phyloP scores from a whole-genome alignment of 2,329 filamentous ascomycete species.

The Sporothrix schenckii region DNA sequence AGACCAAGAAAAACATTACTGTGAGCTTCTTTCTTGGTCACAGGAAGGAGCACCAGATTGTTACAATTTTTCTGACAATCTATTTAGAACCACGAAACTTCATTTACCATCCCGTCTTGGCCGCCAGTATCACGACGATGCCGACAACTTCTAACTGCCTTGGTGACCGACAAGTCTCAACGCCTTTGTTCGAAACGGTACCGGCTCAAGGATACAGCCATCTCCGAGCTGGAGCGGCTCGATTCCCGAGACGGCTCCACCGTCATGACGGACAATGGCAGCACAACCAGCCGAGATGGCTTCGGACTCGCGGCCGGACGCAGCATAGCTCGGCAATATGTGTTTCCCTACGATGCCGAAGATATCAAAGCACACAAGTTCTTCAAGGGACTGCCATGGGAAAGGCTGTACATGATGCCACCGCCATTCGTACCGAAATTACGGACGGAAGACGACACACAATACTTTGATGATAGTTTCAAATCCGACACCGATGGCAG shows the following conservation, averaged over 20 bases:
- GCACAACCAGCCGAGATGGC: not conserved
- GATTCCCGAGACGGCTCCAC: not conserved
- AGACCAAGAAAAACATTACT: slow-evolving; percentile 84
- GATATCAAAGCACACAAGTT: slow-evolving; percentile 90
- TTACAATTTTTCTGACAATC: not conserved
- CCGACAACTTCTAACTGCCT: slow-evolving; percentile 71
- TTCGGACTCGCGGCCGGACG: slow-evolving; percentile 31
- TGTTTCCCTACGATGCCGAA: slow-evolving; percentile 80
- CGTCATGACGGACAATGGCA: not conserved
- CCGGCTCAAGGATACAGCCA: slow-evolving; percentile 61
- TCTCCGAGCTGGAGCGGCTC: slow-evolving; percentile 30
- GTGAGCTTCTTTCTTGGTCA: slow-evolving; percentile 50
- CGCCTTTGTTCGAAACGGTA: slow-evolving; percentile 80
- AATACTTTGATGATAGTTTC: slow-evolving; percentile 85
- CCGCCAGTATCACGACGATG: slow-evolving; percentile 69
- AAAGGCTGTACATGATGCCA: slow-evolving; percentile 66
- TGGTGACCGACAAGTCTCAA: slow-evolving; percentile 73
- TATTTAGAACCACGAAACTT: slow-evolving; percentile 66
- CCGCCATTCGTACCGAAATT: slow-evolving; percentile 84
- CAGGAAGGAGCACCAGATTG: not conserved
- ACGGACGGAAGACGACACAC: slow-evolving; percentile 69
- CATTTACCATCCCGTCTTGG: slow-evolving; percentile 70
- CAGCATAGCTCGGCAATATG: slow-evolving; percentile 58
- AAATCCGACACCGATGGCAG: slow-evolving; percentile 55
- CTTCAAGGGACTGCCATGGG: slow-evolving; percentile 80